Evolutionary conservation across 768 basidiomycete genomes (phyloP).

Genomic region (Xanthoconium stramineum): DNA sequence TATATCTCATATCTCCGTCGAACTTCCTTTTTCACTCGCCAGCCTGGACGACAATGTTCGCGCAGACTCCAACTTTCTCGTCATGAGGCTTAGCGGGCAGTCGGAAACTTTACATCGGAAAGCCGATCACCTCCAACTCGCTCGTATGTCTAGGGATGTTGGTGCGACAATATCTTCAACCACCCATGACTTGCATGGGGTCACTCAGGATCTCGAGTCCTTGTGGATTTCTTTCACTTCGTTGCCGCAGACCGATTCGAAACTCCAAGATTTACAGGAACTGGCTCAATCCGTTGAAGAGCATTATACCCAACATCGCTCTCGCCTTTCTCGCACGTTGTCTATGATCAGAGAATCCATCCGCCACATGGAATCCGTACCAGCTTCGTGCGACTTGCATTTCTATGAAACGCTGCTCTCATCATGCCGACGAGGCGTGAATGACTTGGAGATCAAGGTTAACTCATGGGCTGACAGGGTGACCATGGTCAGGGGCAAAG

Average conservation of each 20-base stretch:
- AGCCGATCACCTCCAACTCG: constrained; percentile 47
- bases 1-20: constrained; percentile 31
- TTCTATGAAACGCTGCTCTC: constrained; percentile 48
- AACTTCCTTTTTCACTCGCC: constrained; percentile 54
- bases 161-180: constrained; percentile 42
- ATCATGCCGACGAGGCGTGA: constrained; percentile 46
- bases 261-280: constrained; percentile 34
- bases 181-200: constrained; percentile 36
- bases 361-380: constrained; percentile 49
- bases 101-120: constrained; percentile 49
- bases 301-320: constrained; percentile 33
- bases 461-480: constrained; percentile 46
- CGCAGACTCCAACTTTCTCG: constrained; percentile 62
- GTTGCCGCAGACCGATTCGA: constrained; percentile 26
- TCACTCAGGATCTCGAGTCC: constrained; percentile 38
- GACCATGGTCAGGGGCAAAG: constrained; percentile 29
- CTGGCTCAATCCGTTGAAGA: constrained; percentile 38
- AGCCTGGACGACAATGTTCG: constrained; percentile 66
- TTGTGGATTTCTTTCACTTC: constrained; percentile 37
- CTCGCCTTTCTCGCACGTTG: constrained; percentile 44
- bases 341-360: constrained; percentile 54
- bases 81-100: constrained; percentile 58
- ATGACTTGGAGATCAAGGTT: constrained; percentile 49
- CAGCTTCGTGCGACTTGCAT: constrained; percentile 40
- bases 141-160: constrained; percentile 50